Evolutionary conservation across 441 rosid species (phyloP), one percentile per base, ranked within the genome.

Genomic region (Metrosideros polymorpha): DNA sequence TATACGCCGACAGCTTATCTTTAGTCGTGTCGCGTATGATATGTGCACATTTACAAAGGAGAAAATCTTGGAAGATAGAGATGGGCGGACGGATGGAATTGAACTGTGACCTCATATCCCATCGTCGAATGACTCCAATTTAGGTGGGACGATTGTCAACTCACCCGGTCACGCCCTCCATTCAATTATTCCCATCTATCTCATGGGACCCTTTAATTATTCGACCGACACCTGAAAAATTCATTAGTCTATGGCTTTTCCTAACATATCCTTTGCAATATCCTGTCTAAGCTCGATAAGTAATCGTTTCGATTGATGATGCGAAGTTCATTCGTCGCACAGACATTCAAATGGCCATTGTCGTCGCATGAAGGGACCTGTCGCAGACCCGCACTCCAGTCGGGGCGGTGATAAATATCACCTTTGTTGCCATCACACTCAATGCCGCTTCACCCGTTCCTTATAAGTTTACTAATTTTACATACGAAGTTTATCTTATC

Each of bases 241-340:
- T 22, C 45, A 19, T 35, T 71, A 22, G n/a, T 24, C n/a, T 71
- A 4, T 66, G n/a, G 45, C n/a, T 12, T 71, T 71, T 22, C 45
- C 17, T 39, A 71, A 22, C 5, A 5, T 3, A 39, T 1, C 79
- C 5, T 19, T 5, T 35, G n/a, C 47, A 4, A 32, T 6, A 1
- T 22, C 15, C 0, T 5, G n/a, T 22, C 79, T 71, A 71, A 19
- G 27, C 47, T 22, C 8, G 0, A 71, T 35, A 6, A 10, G 47
- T 39, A 71, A 1, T 0, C 0, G 0, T 71, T 42, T 35, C n/a
- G 0, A 71, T 71, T 0, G 0, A 10, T 19, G 43, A 19, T 35
- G 12, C 0, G 42, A 71, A 19, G 39, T 39, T 5, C 2, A 0
- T 30, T 30, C 0, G 0, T 30, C 24, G 7, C 12, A 4, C 1